phyloP scores from a whole-genome alignment of 495 filamentous ascomycete species.

The Lophiostoma macrostomum region DNA sequence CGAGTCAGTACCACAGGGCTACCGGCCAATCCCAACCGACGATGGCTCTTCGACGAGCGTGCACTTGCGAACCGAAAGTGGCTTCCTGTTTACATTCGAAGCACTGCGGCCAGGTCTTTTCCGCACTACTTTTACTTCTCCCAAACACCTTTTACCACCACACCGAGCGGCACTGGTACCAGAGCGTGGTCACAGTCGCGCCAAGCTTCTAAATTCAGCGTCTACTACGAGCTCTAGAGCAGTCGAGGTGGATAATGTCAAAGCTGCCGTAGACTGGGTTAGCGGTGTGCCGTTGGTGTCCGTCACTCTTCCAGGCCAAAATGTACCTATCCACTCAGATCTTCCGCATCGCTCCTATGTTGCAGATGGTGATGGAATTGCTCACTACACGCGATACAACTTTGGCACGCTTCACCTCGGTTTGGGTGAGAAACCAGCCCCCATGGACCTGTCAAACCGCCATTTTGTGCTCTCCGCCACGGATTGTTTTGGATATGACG shows the following conservation, averaged over 20 bases:
- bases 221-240: conserved; percentile 31
- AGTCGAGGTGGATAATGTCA: conserved; percentile 50
- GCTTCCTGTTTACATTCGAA: conserved; percentile 58
- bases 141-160: conserved; percentile 55
- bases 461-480: conserved; percentile 63
- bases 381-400: conserved; percentile 60
- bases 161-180: conserved; percentile 56
- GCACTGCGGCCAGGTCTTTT: conserved; percentile 58
- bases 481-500: conserved; percentile 68
- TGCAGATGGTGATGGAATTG: conserved; percentile 54
- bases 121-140: conserved; percentile 61
- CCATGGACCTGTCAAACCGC: conserved; percentile 67
- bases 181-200: conserved; percentile 35
- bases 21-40: conserved; percentile 37
- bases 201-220: conserved; percentile 33
- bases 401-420: conserved; percentile 60
- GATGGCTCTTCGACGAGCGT: no score
- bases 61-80: no score
- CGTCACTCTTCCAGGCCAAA: conserved; percentile 49
- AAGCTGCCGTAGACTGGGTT: conserved; percentile 54
- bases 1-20: conserved; percentile 49
- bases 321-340: conserved; percentile 55
- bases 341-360: conserved; percentile 61
- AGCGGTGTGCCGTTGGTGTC: conserved; percentile 53
- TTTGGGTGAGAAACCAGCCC: conserved; percentile 65